Conservation (phyloP, 192 early-diverging fungal genomes). For the Mycoemilia scoparia region DNA sequence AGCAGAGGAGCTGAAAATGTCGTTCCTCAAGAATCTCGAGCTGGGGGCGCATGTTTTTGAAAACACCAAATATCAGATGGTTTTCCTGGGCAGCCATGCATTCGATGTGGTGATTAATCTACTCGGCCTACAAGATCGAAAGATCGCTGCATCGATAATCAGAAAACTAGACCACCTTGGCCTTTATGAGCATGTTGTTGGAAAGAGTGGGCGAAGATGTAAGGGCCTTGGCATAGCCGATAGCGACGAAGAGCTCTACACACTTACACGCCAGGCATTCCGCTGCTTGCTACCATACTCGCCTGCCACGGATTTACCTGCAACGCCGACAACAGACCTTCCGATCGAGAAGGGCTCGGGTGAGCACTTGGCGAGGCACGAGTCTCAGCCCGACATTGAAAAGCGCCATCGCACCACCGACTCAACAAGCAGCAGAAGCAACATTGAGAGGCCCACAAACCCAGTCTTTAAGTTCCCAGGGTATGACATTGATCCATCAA, state of each 20-base stretch:
- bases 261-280: conserved; percentile 18
- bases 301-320: too few species aligned
- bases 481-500: too few species aligned
- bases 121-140: conserved; percentile 19
- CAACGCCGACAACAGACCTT: too few species aligned
- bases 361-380: too few species aligned
- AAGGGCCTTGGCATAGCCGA: conserved; percentile 9
- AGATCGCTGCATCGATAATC: conserved; percentile 19
- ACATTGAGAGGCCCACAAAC: too few species aligned
- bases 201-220: not conserved
- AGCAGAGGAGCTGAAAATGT: conserved; percentile 27
- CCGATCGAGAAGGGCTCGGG: too few species aligned
- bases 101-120: conserved; percentile 23
- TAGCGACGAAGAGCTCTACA: conserved; percentile 27
- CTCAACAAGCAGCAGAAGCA: too few species aligned
- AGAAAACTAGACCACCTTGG: conserved; percentile 25
- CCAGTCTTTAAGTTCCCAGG: too few species aligned
- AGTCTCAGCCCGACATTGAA: too few species aligned
- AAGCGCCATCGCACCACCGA: too few species aligned
- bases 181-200: conserved; percentile 25
- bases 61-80: conserved; percentile 24
- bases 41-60: conserved; percentile 23
- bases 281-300: too few species aligned
- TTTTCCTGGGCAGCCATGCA: conserved; percentile 27
- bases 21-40: conserved; percentile 22